Percentiles rank a stretch among this genome's conserved stretches.
Evolutionary conservation across 1,284 basidiomycete species (phyloP).

Genomic region (Leccinum pallidistipes): DNA sequence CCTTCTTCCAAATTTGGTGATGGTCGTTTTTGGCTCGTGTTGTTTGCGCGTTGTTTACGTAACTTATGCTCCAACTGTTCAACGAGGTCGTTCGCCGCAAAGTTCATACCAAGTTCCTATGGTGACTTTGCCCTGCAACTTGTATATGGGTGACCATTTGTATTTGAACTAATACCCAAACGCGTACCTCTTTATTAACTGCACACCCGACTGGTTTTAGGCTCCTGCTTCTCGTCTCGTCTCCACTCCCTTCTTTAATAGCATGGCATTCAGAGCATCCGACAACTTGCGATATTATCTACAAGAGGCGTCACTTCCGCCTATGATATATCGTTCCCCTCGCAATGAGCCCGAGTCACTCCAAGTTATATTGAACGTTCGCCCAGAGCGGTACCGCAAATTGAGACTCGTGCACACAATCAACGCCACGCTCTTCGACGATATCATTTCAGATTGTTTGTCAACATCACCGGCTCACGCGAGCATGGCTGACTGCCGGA

Average conservation of each 20-base stretch:
- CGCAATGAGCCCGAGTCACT: conserved; percentile 45
- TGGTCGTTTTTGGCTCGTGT: conserved; percentile 13
- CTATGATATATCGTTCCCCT: conserved; percentile 39
- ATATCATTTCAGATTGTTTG: conserved; percentile 40
- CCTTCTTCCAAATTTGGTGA: conserved; percentile 2
- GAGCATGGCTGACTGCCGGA: conserved; percentile 8
- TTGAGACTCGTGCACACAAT: conserved; percentile 47
- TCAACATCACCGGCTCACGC: conserved; percentile 2
- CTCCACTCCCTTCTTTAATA: background rate
- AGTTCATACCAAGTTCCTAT: conserved; percentile 21
- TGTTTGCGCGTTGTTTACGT: conserved; percentile 11
- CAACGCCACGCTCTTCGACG: conserved; percentile 29
- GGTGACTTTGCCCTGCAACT: conserved; percentile 9
- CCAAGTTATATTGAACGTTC: conserved; percentile 43
- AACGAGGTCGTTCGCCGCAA: background rate
- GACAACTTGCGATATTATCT: conserved; percentile 52
- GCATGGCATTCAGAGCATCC: conserved; percentile 35
- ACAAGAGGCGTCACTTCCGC: conserved; percentile 47
- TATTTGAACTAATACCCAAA: conserved; percentile 1
- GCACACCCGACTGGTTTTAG: background rate
- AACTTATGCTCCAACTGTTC: background rate
- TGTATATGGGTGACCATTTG: background rate
- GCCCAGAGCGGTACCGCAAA: conserved; percentile 47
- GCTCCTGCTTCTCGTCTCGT: background rate
- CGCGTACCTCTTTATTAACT: background rate